A percentile compares a stretch with the other conserved stretches of the same genome.
Evolutionary conservation across 148 eudicot species (phyloP).

Genomic region (Vaccinium macrocarpon): DNA sequence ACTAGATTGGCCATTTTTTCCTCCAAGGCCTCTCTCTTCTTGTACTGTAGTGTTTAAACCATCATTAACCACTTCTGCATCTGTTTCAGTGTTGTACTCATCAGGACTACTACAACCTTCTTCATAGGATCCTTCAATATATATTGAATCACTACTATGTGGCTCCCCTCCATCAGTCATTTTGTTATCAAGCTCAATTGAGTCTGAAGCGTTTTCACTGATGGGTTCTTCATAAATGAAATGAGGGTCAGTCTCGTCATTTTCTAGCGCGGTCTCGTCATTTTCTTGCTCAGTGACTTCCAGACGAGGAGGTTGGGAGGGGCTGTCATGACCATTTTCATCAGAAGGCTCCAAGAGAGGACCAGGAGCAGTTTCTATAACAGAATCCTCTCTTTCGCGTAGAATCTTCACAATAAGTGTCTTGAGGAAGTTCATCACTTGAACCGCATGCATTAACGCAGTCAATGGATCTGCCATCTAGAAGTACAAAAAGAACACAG

Average conservation of each 20-base stretch:
- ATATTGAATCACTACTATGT: conserved; percentile 26
- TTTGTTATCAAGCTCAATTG: conserved; percentile 22
- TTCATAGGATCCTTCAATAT: conserved; percentile 35
- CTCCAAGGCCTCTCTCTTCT: conserved; percentile 11
- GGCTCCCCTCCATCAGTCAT: conserved; percentile 35
- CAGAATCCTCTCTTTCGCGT: conserved; percentile 61
- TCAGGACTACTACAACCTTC: conserved; percentile 44
- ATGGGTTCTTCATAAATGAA: conserved; percentile 47
- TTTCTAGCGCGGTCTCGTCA: conserved; percentile 41
- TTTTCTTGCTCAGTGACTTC: conserved; percentile 38
- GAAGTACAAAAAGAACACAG: conserved; percentile 13
- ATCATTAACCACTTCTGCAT: conserved; percentile 20
- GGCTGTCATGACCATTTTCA: conserved; percentile 65
- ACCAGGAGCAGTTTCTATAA: conserved; percentile 37
- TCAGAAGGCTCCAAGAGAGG: conserved; percentile 53
- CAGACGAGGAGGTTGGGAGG: conserved; percentile 36
- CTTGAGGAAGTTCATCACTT: conserved; percentile 96
- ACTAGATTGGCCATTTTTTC: conserved; percentile 40
- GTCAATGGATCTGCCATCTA: conserved; percentile 96
- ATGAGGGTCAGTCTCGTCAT: conserved; percentile 35
- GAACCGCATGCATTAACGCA: conserved; percentile 88
- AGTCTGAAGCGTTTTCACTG: conserved; percentile 38
- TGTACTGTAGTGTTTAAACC: conserved; percentile 23
- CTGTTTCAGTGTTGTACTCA: conserved; percentile 29
- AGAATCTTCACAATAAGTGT: conserved; percentile 71